These are phyloP conservation scores for Cladosporium austrohemisphaericum DNA, from an alignment of 2,329 filamentous ascomycete species.

Conservation along the genomic window DNA sequence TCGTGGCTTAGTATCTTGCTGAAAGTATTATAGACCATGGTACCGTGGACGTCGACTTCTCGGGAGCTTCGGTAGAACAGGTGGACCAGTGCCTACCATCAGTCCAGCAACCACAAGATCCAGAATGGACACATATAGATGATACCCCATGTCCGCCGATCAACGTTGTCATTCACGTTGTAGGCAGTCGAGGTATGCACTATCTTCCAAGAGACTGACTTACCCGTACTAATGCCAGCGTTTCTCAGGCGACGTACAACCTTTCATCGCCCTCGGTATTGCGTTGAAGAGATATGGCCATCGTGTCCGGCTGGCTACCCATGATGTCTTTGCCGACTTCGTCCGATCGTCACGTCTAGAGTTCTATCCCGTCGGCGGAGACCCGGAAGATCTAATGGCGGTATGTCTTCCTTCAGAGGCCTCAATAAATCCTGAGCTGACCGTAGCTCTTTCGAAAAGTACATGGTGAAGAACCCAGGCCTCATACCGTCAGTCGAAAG, in stretches of 20 bases:
- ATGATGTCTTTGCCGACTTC: conserved; percentile 64
- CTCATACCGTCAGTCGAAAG: conserved; percentile 27
- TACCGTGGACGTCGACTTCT: not conserved
- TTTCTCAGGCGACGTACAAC: conserved; percentile 63
- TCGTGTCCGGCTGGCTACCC: conserved; percentile 69
- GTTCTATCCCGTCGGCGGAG: conserved; percentile 73
- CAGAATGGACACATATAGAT: not conserved
- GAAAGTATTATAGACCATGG: not conserved
- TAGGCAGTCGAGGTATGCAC: conserved; percentile 56
- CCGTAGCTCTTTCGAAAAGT: conserved; percentile 6
- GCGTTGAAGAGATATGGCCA: conserved; percentile 65
- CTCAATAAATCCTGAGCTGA: not conserved
- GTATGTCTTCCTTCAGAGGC: not conserved
- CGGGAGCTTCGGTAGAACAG: not conserved
- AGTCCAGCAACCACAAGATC: not conserved
- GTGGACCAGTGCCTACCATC: not conserved
- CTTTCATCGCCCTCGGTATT: conserved; percentile 67
- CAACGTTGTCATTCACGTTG: conserved; percentile 71
- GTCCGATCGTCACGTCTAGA: conserved; percentile 68
- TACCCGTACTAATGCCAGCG: not conserved
- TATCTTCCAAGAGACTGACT: not conserved
- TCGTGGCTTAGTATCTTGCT: not conserved
- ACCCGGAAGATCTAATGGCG: conserved; percentile 67
- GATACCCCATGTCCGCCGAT: conserved; percentile 29
- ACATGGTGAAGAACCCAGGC: conserved; percentile 34